Conservation (phyloP, 2,329 filamentous ascomycete genomes). For the Magnaporthiopsis rhizophila region DNA sequence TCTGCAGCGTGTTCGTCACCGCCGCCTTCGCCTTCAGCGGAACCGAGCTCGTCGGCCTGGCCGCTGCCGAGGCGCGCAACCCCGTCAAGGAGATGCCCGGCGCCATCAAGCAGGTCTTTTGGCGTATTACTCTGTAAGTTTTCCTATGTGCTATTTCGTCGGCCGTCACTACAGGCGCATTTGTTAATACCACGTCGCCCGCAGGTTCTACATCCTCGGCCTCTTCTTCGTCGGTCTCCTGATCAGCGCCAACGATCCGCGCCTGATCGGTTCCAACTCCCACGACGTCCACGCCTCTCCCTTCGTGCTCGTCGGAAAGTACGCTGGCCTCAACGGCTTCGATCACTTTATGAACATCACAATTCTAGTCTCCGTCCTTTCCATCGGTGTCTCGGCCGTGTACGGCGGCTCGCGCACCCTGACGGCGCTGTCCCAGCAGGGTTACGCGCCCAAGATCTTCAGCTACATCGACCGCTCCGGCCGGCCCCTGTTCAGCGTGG, state of each 20-base stretch:
- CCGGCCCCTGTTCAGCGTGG: conserved; percentile 44
- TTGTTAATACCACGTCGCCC: background rate
- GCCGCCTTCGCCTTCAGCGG: conserved; percentile 67
- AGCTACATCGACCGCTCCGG: conserved; percentile 50
- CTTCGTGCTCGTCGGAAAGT: conserved; percentile 49
- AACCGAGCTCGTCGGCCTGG: conserved; percentile 67
- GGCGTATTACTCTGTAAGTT: conserved; percentile 41
- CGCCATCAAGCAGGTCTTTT: conserved; percentile 73
- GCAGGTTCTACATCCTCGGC: conserved; percentile 42
- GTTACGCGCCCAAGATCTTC: conserved; percentile 49
- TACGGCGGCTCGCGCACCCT: conserved; percentile 53
- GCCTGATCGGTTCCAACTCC: conserved; percentile 38
- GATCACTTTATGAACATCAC: conserved; percentile 52
- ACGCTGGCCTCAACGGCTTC: conserved; percentile 43
- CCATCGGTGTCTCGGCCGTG: conserved; percentile 50
- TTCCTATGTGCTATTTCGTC: conserved; percentile 8
- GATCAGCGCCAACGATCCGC: conserved; percentile 34
- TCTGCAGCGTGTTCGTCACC: conserved; percentile 65
- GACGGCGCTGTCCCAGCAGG: conserved; percentile 50
- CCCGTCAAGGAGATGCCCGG: conserved; percentile 67
- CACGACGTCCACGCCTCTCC: conserved; percentile 42
- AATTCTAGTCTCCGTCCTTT: conserved; percentile 50
- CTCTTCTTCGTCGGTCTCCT: conserved; percentile 45
- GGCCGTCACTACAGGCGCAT: background rate
- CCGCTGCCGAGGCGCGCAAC: conserved; percentile 63